Conservation (phyloP, 1,284 basidiomycete genomes). For the Uromyces viciae-fabae region DNA sequence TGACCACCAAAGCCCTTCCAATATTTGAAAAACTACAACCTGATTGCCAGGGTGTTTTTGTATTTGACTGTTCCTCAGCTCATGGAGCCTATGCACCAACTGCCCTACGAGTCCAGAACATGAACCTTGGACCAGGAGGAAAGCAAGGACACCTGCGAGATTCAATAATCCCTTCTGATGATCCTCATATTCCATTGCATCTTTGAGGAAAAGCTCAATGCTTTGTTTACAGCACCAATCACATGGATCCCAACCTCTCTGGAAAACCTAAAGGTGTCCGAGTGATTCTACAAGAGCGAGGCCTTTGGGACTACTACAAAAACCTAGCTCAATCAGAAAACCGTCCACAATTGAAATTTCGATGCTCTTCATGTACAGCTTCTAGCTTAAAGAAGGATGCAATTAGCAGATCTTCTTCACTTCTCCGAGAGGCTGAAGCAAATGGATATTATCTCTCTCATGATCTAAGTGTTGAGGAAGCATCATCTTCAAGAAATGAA, state of each 20-base stretch:
- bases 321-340: too few relatives aligned
- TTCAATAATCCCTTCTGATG: slow-evolving; percentile 6
- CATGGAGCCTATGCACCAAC: not conserved
- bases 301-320: not conserved
- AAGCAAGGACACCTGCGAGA: not conserved
- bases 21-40: slow-evolving; percentile 12
- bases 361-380: not conserved
- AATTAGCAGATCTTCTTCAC: not conserved
- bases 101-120: slow-evolving; percentile 11
- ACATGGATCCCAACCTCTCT: not conserved
- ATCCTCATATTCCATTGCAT: not conserved
- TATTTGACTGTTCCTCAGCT: slow-evolving; percentile 24
- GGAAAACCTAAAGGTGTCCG: not conserved
- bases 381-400: not conserved
- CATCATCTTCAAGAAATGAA: not conserved
- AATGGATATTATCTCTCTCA: not conserved
- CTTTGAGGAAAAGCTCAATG: not conserved
- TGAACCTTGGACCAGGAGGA: slow-evolving; percentile 11
- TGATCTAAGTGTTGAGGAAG: not conserved
- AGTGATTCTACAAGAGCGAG: not conserved
- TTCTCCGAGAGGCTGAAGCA: slow-evolving; percentile 2
- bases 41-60: not conserved
- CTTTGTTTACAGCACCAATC: not conserved
- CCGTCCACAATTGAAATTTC: not conserved
- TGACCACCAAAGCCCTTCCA: not conserved